Base-by-base conservation (phyloP, 805 yeast genomes). In the Candida nemodendra region DNA sequence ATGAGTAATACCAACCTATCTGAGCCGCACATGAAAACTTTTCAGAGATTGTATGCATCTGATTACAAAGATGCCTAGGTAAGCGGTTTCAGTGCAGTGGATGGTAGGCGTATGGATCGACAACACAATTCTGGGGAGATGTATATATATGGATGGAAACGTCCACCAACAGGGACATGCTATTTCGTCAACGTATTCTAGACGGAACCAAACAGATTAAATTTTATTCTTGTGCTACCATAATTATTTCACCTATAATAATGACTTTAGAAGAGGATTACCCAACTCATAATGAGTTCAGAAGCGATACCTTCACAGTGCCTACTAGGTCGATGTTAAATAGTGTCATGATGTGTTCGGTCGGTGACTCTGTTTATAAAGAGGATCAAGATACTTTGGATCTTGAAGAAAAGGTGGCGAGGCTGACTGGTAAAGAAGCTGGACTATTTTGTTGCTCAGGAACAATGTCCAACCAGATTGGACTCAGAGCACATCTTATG, bases 291-390 rank as follows among this genome's bases (percentile, higher is more conserved):
- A 74, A 74, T 54, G 80, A 76, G 51, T 68, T 75, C 52, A 66
- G 79, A 58, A 71, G 89, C 53, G 96, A 89, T 61, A 89, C 96
- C 2, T 85, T 87, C 72, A 89, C 96, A 3, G 84, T 84, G 13
- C 96, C 96, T 14, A 79, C 95, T 1, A 64, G 66, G 22, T 68
- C 76, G 29, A 86, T 87, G 90, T 61, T 82, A 14, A 69, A 74
- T 41, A 78, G 87, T 29, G 78, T 76, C 28, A 38, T 68, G 27
- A 51, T 58, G 16, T 74, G 85, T 23, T 64, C 89, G 2, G 71
- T 77, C 34, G 96, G 96, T 28, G 96, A 89, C 55, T 74, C 89
- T 6, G 96, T 88, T 12, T 86, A 85, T 64, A 72, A 77, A 47
- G 96, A 88, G 57, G 96, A 89, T 57, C 64, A 64, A 19, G 76